These are phyloP conservation scores for Septoria linicola DNA, from an alignment of 2,329 filamentous ascomycete species.

Conservation along the genomic window DNA sequence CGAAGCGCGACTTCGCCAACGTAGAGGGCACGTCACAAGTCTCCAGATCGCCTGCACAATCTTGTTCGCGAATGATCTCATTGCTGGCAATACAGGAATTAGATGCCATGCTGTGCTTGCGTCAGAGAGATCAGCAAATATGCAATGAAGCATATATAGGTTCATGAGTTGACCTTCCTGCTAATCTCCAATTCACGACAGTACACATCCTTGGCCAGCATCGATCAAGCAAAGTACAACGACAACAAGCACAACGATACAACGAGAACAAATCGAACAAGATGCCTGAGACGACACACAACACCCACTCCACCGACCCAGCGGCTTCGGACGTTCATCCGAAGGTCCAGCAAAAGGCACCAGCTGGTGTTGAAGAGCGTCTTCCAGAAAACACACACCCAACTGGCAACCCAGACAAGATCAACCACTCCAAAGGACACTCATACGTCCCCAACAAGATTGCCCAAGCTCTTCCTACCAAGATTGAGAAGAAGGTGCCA, in stretches of 20 bases:
- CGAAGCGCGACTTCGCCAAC: background rate
- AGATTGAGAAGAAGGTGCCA: constrained; percentile 15
- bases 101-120: too few relatives aligned
- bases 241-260: too few relatives aligned
- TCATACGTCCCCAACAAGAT: constrained; percentile 15
- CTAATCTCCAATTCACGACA: background rate
- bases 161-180: background rate
- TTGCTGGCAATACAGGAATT: background rate
- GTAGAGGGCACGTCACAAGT: background rate
- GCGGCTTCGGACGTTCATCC: constrained; percentile 6
- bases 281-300: constrained; percentile 15
- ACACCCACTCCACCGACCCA: constrained; percentile 13
- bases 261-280: background rate
- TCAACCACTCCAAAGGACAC: constrained; percentile 17
- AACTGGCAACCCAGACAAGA: constrained; percentile 15
- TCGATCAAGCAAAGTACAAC: too few relatives aligned
- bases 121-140: too few relatives aligned
- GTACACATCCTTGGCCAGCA: background rate
- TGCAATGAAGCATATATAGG: background rate
- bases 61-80: too few relatives aligned
- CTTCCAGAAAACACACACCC: constrained; percentile 14
- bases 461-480: constrained; percentile 16
- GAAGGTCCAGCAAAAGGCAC: constrained; percentile 14
- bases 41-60: background rate
- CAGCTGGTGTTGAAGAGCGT: constrained; percentile 6